Conservation (phyloP, 2,329 filamentous ascomycete genomes). For the Colletotrichum higginsianum region DNA sequence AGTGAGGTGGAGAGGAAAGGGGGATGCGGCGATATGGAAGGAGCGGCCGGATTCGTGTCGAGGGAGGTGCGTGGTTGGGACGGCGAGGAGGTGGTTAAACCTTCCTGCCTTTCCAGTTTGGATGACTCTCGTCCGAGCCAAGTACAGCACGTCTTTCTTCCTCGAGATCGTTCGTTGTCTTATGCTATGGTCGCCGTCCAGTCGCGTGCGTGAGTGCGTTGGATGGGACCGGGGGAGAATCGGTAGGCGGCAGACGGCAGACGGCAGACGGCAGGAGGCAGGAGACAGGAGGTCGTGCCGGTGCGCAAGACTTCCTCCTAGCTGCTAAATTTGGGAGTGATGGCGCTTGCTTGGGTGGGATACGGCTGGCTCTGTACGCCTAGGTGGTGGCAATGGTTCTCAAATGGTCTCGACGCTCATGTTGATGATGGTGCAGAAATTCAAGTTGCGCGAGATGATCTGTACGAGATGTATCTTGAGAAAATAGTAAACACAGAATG, state of each 20-base stretch:
- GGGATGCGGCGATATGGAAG: conserved; percentile 10
- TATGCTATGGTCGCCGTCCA: conserved; percentile 3
- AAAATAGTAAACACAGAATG: background rate
- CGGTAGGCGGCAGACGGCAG: conserved; percentile 29
- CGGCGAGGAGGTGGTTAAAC: background rate
- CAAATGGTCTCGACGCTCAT: background rate
- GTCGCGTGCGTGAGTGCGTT: background rate
- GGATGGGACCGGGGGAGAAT: background rate
- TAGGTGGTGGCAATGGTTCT: background rate
- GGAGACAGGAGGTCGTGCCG: conserved; percentile 14
- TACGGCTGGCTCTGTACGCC: background rate
- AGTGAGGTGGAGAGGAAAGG: background rate
- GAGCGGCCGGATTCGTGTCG: background rate
- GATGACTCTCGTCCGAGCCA: conserved; percentile 19
- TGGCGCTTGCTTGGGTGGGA: conserved; percentile 12
- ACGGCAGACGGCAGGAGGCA: conserved; percentile 16
- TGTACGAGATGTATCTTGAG: background rate
- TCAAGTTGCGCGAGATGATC: background rate
- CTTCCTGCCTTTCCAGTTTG: background rate
- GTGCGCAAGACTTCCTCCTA: conserved; percentile 1
- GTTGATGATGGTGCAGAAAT: background rate
- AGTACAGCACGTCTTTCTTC: background rate
- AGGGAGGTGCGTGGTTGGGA: background rate
- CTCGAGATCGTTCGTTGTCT: background rate
- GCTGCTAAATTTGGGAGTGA: conserved; percentile 8